Evolutionary conservation across 2,329 filamentous ascomycete species (phyloP), one percentile per base, ranked within the genome.

Genomic region (Trichoderma gracile): DNA sequence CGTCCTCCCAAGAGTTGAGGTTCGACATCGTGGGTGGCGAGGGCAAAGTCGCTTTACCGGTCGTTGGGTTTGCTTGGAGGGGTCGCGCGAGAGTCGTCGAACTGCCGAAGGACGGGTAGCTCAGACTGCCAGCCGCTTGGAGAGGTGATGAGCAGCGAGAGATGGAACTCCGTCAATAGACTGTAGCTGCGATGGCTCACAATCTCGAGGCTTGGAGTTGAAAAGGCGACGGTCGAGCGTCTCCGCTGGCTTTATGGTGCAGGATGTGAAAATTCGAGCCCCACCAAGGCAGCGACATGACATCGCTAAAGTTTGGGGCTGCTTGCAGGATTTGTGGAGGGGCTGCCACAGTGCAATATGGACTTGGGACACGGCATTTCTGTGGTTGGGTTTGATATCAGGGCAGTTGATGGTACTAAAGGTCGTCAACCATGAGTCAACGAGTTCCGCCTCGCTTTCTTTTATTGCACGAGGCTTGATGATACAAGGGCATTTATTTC

Each of bases 1-100:
- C 91, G 74, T 96, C 92, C 80, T 98, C 93, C 91, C 95, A 98
- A 68, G 93, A 97, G 78, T 96, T 93, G 73, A 92, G 90, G 78
- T 93, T 88, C 72, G 93, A 90, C 93, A 97, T 97, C 33, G 33
- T 38, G 33, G 74, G 63, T 83, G 74, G 64, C 83, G 64, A 67
- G 65, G 23, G 59, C 42, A 38, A 38, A 45, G 27, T 53, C 27
- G 62, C 25, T 65, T 57, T 65, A 25, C 52, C 49, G 53, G 27
- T 54, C 30, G 30, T 9, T 33, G 30, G 30, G 23, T 33, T 33
- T 19, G n/a, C 27, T 53, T 63, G 43, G 64, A 56, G 58, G 49
- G 52, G 64, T 8, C 50, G 62, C 50, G 43, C 23, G 47, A 52
- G 58, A 23, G 38, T 52, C 46, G 58, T 53, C 58, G 38, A 33